These are phyloP conservation scores for Cladorrhinum sp. DNA, from an alignment of 2,329 filamentous ascomycete genomes.

Conservation along the genomic window DNA sequence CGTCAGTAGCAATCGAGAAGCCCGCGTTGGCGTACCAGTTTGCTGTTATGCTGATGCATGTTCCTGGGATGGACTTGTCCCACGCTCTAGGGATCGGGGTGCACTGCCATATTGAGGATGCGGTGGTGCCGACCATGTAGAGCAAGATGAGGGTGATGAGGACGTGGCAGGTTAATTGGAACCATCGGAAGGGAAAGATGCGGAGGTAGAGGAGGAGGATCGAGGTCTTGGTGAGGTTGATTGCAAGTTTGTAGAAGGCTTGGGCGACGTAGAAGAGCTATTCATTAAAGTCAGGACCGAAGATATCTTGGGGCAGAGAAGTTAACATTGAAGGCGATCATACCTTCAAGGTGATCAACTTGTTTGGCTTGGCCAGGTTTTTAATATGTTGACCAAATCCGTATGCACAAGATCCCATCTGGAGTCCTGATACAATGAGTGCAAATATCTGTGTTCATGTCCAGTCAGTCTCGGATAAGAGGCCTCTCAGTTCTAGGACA, in stretches of 20 bases:
- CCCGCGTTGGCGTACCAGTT: constrained; percentile 51
- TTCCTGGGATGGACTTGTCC: constrained; percentile 40
- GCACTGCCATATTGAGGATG: constrained; percentile 50
- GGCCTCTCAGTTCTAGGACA: neutral
- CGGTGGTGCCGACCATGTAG: constrained; percentile 46
- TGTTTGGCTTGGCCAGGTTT: constrained; percentile 35
- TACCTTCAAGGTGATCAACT: constrained; percentile 40
- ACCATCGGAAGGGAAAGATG: constrained; percentile 48
- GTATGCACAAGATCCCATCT: constrained; percentile 41
- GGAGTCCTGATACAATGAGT: constrained; percentile 36
- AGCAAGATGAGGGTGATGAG: constrained; percentile 42
- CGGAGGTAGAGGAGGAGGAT: constrained; percentile 53
- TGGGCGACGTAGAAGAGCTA: constrained; percentile 47
- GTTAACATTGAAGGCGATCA: neutral
- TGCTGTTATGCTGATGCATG: constrained; percentile 44
- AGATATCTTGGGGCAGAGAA: neutral
- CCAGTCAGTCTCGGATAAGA: neutral
- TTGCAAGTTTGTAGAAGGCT: constrained; percentile 52
- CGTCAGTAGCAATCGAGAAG: constrained; percentile 46
- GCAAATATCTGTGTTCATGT: constrained; percentile 33
- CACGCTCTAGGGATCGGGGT: constrained; percentile 46
- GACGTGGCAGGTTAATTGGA: constrained; percentile 42
- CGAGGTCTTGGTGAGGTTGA: constrained; percentile 52
- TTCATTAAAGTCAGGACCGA: neutral
- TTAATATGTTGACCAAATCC: constrained; percentile 43